phyloP scores from a whole-genome alignment of 2,329 filamentous ascomycete genomes.

The Claviceps sp. region DNA sequence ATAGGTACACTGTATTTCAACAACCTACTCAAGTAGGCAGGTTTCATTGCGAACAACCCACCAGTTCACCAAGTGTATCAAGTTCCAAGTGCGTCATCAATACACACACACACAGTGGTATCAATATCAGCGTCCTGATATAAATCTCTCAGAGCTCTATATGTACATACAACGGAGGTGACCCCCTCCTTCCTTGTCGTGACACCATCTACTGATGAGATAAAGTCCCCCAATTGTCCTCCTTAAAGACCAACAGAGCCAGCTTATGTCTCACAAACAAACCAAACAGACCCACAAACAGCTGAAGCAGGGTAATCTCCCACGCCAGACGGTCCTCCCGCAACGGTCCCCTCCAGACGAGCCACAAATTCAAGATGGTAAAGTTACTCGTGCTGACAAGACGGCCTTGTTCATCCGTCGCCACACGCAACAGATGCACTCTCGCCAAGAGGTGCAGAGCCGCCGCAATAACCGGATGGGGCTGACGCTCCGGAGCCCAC shows the following conservation, averaged over 20 bases:
- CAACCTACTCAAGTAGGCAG: too few species aligned
- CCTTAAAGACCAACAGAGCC: conserved; percentile 76
- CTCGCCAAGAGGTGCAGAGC: conserved; percentile 55
- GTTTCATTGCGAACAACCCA: too few species aligned
- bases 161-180: too few species aligned
- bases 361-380: conserved; percentile 89
- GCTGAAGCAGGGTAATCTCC: conserved; percentile 71
- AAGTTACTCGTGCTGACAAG: conserved; percentile 79
- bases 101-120: too few species aligned
- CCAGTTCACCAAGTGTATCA: too few species aligned
- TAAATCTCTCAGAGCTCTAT: too few species aligned
- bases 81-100: too few species aligned
- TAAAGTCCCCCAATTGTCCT: conserved; percentile 57
- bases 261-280: conserved; percentile 76
- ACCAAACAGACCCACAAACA: conserved; percentile 61
- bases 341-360: conserved; percentile 88
- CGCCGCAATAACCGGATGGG: conserved; percentile 47
- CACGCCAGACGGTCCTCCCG: conserved; percentile 71
- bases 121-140: too few species aligned
- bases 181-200: too few species aligned
- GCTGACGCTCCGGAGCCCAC: conserved; percentile 56
- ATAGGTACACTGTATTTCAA: too few species aligned
- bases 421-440: conserved; percentile 55
- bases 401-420: conserved; percentile 50
- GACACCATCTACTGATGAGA: not conserved